phyloP scores from a whole-genome alignment of 352 stramenopile genomes.

The Phytophthora agathidicida region DNA sequence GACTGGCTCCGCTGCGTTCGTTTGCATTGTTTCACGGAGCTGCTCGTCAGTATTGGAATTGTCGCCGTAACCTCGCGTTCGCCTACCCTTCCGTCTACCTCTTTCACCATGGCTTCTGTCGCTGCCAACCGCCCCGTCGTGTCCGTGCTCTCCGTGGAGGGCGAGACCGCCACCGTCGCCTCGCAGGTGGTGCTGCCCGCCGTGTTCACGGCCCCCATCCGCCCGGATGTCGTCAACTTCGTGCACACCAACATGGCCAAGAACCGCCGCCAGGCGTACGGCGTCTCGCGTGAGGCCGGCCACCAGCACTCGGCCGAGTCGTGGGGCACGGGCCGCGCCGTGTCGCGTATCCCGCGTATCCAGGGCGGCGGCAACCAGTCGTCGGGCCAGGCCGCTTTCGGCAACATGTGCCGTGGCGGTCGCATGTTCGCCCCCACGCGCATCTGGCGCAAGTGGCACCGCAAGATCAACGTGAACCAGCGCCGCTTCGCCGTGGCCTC shows the following conservation, averaged over 20 bases:
- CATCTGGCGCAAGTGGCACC: constrained; percentile 99
- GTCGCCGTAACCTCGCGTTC: constrained; percentile 55
- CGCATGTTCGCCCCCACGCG: constrained; percentile 99
- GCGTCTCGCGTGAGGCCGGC: constrained; percentile 95
- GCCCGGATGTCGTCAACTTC: constrained; percentile 99
- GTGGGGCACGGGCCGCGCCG: constrained; percentile 98
- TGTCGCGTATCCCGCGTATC: constrained; percentile 99
- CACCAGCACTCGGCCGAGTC: constrained; percentile 98
- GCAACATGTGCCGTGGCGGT: constrained; percentile 98
- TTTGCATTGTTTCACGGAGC: too few relatives aligned
- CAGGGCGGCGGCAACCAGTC: constrained; percentile 97
- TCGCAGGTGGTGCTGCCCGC: constrained; percentile 93
- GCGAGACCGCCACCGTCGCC: constrained; percentile 80
- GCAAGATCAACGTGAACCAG: constrained; percentile 99
- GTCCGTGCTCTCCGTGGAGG: constrained; percentile 93
- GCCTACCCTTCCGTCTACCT: constrained; percentile 51
- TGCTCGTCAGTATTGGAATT: constrained; percentile 60
- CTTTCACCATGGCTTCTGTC: constrained; percentile 71
- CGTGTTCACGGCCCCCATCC: constrained; percentile 98
- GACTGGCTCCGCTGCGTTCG: constrained; percentile 19
- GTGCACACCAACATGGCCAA: constrained; percentile 99
- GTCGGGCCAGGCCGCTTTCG: constrained; percentile 98
- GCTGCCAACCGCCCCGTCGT: constrained; percentile 96
- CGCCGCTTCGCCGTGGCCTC: constrained; percentile 97
- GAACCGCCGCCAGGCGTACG: constrained; percentile 99